phyloP scores from a whole-genome alignment of 305 asterid species.

The Fraxinus angustifolia region DNA sequence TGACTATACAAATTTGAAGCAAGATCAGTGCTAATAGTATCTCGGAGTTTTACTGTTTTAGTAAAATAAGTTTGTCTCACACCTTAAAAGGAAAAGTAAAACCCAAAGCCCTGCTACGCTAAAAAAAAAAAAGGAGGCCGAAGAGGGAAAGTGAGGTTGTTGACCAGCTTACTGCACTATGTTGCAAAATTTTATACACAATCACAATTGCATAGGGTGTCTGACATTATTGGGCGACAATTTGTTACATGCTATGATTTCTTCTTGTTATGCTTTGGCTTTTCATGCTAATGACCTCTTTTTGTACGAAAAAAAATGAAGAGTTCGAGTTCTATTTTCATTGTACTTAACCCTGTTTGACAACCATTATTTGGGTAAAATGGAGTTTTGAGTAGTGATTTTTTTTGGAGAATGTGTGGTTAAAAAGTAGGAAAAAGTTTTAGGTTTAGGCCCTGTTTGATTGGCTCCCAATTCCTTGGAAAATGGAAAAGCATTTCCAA shows the following conservation, averaged over 20 bases:
- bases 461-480: too few relatives aligned
- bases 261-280: neutral
- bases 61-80: neutral
- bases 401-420: too few relatives aligned
- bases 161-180: neutral
- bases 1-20: neutral
- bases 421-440: too few relatives aligned
- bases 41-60: neutral
- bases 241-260: neutral
- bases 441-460: too few relatives aligned
- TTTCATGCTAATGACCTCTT: neutral
- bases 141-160: neutral
- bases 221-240: neutral
- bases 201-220: neutral
- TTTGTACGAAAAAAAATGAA: neutral
- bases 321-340: neutral
- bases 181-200: too few relatives aligned
- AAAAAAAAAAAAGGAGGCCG: neutral
- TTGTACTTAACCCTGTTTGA: neutral
- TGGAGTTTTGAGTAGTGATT: too few relatives aligned
- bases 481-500: too few relatives aligned
- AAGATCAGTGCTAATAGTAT: neutral
- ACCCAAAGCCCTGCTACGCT: neutral
- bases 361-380: too few relatives aligned
- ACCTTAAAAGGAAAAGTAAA: neutral